phyloP scores from a whole-genome alignment of 2,329 filamentous ascomycete species.

The Aspergillus fischeri region DNA sequence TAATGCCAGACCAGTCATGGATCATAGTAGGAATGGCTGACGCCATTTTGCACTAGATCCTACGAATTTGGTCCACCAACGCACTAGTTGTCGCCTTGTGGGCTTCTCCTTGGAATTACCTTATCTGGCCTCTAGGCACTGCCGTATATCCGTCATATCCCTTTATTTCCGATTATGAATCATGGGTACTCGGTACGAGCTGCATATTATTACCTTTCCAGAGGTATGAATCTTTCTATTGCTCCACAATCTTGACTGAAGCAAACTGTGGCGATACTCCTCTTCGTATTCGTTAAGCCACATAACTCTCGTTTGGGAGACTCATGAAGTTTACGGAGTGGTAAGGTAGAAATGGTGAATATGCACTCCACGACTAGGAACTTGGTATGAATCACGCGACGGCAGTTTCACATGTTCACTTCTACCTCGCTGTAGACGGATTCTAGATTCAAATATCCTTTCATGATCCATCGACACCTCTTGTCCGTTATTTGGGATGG shows the following conservation, averaged over 20 bases:
- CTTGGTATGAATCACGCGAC: neutral
- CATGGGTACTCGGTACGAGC: neutral
- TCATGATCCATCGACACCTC: neutral
- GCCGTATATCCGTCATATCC: neutral
- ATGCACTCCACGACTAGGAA: neutral
- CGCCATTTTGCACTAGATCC: slow-evolving; percentile 2
- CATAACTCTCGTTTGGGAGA: neutral
- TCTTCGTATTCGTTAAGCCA: slow-evolving; percentile 7
- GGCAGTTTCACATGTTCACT: neutral
- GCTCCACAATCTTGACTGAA: neutral
- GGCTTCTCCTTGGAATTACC: neutral
- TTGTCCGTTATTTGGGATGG: neutral
- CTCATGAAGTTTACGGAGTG: neutral
- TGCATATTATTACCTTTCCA: neutral
- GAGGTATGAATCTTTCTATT: neutral
- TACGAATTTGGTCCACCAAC: neutral
- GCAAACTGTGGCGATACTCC: slow-evolving; percentile 10
- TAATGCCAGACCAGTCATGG: neutral
- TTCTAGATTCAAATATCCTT: neutral
- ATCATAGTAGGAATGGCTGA: neutral
- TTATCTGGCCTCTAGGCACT: neutral
- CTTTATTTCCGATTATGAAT: neutral
- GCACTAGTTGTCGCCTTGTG: neutral
- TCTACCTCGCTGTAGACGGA: neutral
- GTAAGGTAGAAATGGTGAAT: neutral